Base-by-base conservation (phyloP, 1,139 yeast genomes). In the Sugiyamaella castrensis region DNA sequence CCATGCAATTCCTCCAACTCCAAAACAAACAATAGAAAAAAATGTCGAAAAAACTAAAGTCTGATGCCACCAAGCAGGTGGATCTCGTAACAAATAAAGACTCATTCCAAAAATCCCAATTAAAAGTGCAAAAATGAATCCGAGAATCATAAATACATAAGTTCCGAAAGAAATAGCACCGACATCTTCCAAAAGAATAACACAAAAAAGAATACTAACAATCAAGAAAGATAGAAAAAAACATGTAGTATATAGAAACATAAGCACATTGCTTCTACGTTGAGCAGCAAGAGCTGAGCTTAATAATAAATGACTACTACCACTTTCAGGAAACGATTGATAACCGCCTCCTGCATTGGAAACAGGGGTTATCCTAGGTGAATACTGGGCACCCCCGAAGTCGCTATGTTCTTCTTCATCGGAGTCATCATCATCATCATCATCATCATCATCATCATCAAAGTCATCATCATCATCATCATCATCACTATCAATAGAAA, bases 181-280 rank as follows among this genome's bases (percentile, higher is more conserved):
- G 61, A 53, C 63, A 58, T 56, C 75, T 32, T 63, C 71, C 13
- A 71, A 65, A 8, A 71, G 57, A 8, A 76, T 67, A 30, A 76
- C 73, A 1, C 80, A 79, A 26, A 77, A 62, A 1, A 79, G 70
- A 27, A 77, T 67, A 4, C 76, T 75, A 1, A 77, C 69, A n/a
- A 74, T 69, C 4, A 79, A 59, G 11, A 74, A 70, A 3, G 81
- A 66, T 4, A 75, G 55, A 11, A 75, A 60, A 39, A 76, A 58
- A 12, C 74, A 62, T 1, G 73, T 60, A 36, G 76, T 55, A 55
- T 78, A 79, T 36, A 79, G 58, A 48, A 76, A 71, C 1, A 80
- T 68, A 11, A 79, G 55, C 53, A 34, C 32, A 47, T 27, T 9
- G 30, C 40, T 12, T 42, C 53, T 24, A 43, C 46, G 27, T 28